Percentiles rank a stretch among this genome's conserved stretches.
Evolutionary conservation across 75 land plant genomes (phyloP).

Genomic region (Cupressus sempervirens): DNA sequence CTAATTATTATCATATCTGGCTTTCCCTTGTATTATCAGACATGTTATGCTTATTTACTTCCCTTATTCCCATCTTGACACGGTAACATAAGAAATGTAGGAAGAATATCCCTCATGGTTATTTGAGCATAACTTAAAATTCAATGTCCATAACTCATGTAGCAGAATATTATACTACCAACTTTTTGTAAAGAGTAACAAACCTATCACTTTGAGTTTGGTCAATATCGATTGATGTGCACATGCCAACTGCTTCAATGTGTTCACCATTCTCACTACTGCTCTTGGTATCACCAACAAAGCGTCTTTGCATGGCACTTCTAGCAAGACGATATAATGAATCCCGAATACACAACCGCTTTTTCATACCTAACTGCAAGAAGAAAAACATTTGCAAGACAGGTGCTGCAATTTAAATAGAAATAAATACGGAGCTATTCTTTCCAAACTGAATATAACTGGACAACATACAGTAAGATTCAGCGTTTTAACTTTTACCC

Average conservation of each 20-base stretch:
- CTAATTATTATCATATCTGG: background rate
- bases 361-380: constrained; percentile 69
- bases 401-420: background rate
- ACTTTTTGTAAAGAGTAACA: constrained; percentile 2
- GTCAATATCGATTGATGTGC: constrained; percentile 12
- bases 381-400: constrained; percentile 11
- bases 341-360: constrained; percentile 77
- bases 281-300: constrained; percentile 26
- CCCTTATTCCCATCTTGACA: background rate
- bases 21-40: background rate
- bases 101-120: background rate
- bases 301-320: constrained; percentile 71
- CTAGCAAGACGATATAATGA: constrained; percentile 82
- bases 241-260: constrained; percentile 20
- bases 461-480: background rate
- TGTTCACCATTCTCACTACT: constrained; percentile 20
- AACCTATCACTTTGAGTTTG: constrained; percentile 13
- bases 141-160: background rate
- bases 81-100: background rate
- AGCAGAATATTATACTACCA: background rate
- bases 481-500: constrained; percentile 32
- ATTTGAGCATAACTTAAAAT: background rate
- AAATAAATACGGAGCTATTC: background rate
- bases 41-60: background rate
- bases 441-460: background rate